Base-by-base conservation (phyloP, 1,284 basidiomycete species). In the Ustilago bromivora region DNA sequence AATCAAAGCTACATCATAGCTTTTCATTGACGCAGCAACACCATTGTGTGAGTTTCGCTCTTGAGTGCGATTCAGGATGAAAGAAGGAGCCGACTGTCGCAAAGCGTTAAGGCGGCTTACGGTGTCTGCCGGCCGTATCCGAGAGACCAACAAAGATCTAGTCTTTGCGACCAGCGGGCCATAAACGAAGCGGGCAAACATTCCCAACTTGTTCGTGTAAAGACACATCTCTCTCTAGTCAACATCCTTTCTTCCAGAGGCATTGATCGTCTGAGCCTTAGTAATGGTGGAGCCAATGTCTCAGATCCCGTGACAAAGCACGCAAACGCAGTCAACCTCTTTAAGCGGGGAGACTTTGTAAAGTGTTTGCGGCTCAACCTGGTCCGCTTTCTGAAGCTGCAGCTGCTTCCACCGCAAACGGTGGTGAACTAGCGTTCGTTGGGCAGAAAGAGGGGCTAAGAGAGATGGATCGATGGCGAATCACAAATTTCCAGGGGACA, bases 401-500 rank as follows among this genome's bases (percentile, higher is more conserved):
- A 28, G 23, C 9, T 46, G n/a, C n/a, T 19, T 15, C n/a, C n/a
- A 51, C 49, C 49, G 49, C 11, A 38, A 54, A 19, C 35, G 35
- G 53, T 36, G 23, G 15, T 36, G 23, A 28, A 31, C 41, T 31
- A 38, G 23, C 10, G 3, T 28, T 28, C 23, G 2, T 28, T 51
- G 49, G 35, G n/a, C 54, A 56, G 15, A 36, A n/a, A 36, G 19
- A 35, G 23, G 19, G 34, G 36, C 2, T 23, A 2, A 56, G 40
- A 17, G 28, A 8, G 19, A 15, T 40, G 23, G 12, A 28, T 28
- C 32, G 5, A 8, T 8, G 13, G 46, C 57, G 41, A 46, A 49
- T 32, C 40, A 47, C 47, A 31, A 49, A 56, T 23, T 62, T 62
- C 43, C 43, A 62, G 61, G 61, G 61, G 34, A 56, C 61, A 15